Evolutionary conservation across 176 grass and related monocot species (phyloP).

Genomic region (Oryza meridionalis): DNA sequence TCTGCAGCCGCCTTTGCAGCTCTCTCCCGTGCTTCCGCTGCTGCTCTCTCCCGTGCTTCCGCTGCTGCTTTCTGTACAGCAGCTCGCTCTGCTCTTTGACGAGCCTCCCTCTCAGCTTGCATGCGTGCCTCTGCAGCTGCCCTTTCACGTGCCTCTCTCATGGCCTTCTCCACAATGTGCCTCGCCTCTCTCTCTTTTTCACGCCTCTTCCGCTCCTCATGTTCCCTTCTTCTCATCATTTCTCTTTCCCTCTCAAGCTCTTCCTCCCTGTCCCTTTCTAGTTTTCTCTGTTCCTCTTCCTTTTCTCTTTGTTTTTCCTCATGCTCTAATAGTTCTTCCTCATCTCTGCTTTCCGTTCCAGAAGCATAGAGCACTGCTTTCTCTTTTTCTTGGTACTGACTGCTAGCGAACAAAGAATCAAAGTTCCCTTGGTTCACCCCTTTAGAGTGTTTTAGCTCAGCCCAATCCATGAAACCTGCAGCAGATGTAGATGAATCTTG

Average conservation of each 20-base stretch:
- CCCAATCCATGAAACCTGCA: slow-evolving; percentile 36
- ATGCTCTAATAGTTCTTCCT: slow-evolving; percentile 33
- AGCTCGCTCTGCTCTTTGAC: slow-evolving; percentile 46
- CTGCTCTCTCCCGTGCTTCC: slow-evolving; percentile 63
- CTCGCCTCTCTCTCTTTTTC: slow-evolving; percentile 50
- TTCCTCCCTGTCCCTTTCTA: slow-evolving; percentile 49
- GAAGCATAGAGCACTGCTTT: slow-evolving; percentile 24
- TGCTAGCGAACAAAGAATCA: slow-evolving; percentile 29
- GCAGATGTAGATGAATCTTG: slow-evolving; percentile 50
- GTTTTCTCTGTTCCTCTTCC: slow-evolving; percentile 39
- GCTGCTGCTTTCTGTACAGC: slow-evolving; percentile 51
- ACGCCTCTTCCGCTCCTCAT: slow-evolving; percentile 43
- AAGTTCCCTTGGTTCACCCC: slow-evolving; percentile 25
- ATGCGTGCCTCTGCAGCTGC: slow-evolving; percentile 46
- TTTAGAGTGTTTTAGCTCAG: slow-evolving; percentile 40
- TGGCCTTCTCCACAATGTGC: slow-evolving; percentile 50
- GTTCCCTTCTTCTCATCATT: slow-evolving; percentile 40
- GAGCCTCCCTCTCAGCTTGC: slow-evolving; percentile 54
- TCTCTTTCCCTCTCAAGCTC: slow-evolving; percentile 51
- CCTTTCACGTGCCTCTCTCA: slow-evolving; percentile 56
- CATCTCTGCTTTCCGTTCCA: slow-evolving; percentile 27
- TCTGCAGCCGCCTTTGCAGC: slow-evolving; percentile 37
- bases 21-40: slow-evolving; percentile 39
- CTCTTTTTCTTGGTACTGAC: slow-evolving; percentile 31
- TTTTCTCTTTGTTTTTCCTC: slow-evolving; percentile 39